phyloP scores from a whole-genome alignment of 2,329 filamentous ascomycete species.

The Neonectria faginata region DNA sequence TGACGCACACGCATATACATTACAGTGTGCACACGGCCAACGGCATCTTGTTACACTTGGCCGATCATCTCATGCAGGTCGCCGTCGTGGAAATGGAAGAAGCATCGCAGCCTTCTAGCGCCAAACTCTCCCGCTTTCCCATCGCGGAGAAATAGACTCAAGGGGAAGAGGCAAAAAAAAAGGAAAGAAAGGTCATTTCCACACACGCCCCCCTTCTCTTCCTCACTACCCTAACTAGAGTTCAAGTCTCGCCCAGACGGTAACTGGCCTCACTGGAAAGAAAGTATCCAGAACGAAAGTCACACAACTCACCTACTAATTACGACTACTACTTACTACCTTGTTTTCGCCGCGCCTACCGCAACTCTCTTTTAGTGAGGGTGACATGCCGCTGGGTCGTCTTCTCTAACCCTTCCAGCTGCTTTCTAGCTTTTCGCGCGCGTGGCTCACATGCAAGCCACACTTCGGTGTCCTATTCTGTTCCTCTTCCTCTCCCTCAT shows the following conservation, averaged over 20 bases:
- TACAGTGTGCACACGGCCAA: not conserved
- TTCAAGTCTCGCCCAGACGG: too few species aligned
- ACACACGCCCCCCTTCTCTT: too few species aligned
- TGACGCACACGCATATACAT: not conserved
- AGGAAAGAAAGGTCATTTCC: too few species aligned
- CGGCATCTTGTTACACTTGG: not conserved
- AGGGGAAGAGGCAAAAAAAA: too few species aligned
- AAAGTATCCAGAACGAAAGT: too few species aligned
- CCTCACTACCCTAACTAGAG: too few species aligned
- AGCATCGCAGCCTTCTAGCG: slow-evolving; percentile 41
- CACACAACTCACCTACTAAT: too few species aligned
- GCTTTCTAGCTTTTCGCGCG: slow-evolving; percentile 23
- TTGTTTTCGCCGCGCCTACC: too few species aligned
- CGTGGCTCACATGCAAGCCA: slow-evolving; percentile 15
- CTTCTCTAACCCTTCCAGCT: slow-evolving; percentile 21
- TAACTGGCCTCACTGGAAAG: too few species aligned
- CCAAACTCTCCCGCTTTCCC: slow-evolving; percentile 34
- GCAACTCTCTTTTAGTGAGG: not conserved
- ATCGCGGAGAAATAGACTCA: too few species aligned
- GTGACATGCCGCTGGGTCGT: not conserved
- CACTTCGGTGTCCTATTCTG: not conserved
- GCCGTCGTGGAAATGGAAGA: slow-evolving; percentile 22
- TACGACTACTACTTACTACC: too few species aligned
- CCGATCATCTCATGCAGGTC: slow-evolving; percentile 20
- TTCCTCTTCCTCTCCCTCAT: too few species aligned